Conservation (phyloP, 495 filamentous ascomycete species). For the Daldinia loculata region DNA sequence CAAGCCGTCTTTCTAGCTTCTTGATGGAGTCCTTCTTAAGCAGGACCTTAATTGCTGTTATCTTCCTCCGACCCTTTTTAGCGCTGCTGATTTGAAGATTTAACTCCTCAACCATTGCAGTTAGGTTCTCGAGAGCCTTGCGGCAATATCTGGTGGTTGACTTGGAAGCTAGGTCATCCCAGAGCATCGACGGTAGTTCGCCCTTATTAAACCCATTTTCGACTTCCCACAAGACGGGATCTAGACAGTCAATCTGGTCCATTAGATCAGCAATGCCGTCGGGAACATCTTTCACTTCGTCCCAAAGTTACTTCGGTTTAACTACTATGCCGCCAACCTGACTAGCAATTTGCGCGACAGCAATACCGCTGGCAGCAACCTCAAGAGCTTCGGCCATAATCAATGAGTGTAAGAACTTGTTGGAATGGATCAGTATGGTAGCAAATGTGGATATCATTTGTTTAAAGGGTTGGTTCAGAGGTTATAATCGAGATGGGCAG, state of each 20-base stretch:
- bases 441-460: neutral
- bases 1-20: constrained; percentile 37
- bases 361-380: constrained; percentile 50
- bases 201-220: constrained; percentile 35
- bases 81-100: constrained; percentile 31
- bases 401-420: too few species aligned
- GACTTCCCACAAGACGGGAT: constrained; percentile 35
- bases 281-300: constrained; percentile 48
- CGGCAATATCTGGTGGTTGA: constrained; percentile 26
- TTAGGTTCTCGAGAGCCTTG: constrained; percentile 31
- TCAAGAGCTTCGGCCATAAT: constrained; percentile 49
- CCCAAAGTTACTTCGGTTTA: constrained; percentile 48
- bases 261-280: constrained; percentile 42
- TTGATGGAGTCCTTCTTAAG: constrained; percentile 41
- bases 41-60: constrained; percentile 39
- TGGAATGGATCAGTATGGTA: neutral
- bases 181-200: constrained; percentile 19
- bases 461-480: neutral
- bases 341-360: constrained; percentile 40
- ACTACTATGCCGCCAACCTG: constrained; percentile 45
- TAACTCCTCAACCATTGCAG: constrained; percentile 36
- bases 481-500: too few species aligned
- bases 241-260: constrained; percentile 45
- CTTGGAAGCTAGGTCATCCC: constrained; percentile 14
- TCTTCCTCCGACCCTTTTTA: constrained; percentile 28